Conservation (phyloP, 2,329 filamentous ascomycete genomes). For the Penicillium freii region DNA sequence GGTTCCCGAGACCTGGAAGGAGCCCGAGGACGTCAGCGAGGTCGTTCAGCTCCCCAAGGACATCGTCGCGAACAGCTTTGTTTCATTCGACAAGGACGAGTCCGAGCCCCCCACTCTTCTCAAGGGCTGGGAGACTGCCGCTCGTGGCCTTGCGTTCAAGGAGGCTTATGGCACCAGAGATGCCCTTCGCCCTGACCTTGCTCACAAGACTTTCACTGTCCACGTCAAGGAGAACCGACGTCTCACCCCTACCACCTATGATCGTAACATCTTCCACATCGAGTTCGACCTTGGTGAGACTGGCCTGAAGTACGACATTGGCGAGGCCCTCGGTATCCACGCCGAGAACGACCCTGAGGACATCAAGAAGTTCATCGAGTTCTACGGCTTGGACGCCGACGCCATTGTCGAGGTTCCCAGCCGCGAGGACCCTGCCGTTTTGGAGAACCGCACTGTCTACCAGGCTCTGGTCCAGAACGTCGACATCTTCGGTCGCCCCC, state of each 20-base stretch:
- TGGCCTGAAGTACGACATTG: slow-evolving; percentile 92
- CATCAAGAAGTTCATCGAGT: slow-evolving; percentile 81
- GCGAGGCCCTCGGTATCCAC: slow-evolving; percentile 94
- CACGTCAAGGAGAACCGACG: slow-evolving; percentile 94
- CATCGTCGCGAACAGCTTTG: slow-evolving; percentile 78
- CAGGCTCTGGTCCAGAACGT: slow-evolving; percentile 89
- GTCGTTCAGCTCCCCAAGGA: slow-evolving; percentile 56
- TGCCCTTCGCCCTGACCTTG: slow-evolving; percentile 77
- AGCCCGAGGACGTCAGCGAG: slow-evolving; percentile 53
- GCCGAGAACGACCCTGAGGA: slow-evolving; percentile 83
- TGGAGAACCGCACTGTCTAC: slow-evolving; percentile 89
- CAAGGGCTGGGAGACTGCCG: slow-evolving; percentile 76
- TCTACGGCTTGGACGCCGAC: slow-evolving; percentile 78
- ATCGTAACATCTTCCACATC: slow-evolving; percentile 99
- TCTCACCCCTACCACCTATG: slow-evolving; percentile 81
- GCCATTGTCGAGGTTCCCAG: slow-evolving; percentile 89
- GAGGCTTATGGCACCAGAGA: slow-evolving; percentile 79
- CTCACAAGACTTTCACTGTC: slow-evolving; percentile 81
- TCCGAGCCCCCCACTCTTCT: slow-evolving; percentile 65
- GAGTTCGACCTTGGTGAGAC: slow-evolving; percentile 94
- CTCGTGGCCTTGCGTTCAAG: slow-evolving; percentile 88
- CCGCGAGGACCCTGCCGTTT: slow-evolving; percentile 68
- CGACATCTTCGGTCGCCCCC: slow-evolving; percentile 93
- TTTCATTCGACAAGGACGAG: slow-evolving; percentile 73
- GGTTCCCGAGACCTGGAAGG: slow-evolving; percentile 76